Evolutionary conservation across 2,329 filamentous ascomycete genomes (phyloP).

Genomic region (Aspergillus sp.): DNA sequence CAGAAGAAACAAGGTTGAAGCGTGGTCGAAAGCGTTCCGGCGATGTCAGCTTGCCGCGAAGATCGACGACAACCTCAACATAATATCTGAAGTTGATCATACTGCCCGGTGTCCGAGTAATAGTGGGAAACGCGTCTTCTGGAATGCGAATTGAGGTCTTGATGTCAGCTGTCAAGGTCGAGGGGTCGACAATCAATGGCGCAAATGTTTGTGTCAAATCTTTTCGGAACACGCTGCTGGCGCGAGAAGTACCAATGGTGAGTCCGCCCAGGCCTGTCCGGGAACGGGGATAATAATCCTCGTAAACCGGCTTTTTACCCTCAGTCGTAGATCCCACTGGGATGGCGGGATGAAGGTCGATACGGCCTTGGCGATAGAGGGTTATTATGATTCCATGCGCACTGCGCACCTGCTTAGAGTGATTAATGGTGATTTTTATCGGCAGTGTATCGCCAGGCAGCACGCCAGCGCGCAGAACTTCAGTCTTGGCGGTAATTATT

Average conservation of each 20-base stretch:
- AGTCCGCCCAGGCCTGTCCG: conserved; percentile 82
- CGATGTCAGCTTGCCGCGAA: conserved; percentile 81
- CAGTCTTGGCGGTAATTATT: conserved; percentile 82
- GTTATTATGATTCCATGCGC: conserved; percentile 91
- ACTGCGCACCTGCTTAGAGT: conserved; percentile 86
- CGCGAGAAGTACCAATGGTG: conserved; percentile 80
- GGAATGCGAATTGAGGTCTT: conserved; percentile 83
- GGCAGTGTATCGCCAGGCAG: conserved; percentile 81
- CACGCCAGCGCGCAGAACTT: conserved; percentile 78
- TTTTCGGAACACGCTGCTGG: conserved; percentile 91
- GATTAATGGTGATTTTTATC: conserved; percentile 77
- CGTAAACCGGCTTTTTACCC: conserved; percentile 68
- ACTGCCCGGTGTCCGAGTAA: conserved; percentile 80
- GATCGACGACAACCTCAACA: conserved; percentile 86
- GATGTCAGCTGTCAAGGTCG: conserved; percentile 73
- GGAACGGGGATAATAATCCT: conserved; percentile 84
- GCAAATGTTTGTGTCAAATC: conserved; percentile 87
- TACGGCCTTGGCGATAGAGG: conserved; percentile 83
- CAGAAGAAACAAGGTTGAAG: conserved; percentile 51
- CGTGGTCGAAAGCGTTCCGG: conserved; percentile 66
- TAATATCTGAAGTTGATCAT: conserved; percentile 97
- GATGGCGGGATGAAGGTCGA: conserved; percentile 72
- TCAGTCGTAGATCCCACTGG: conserved; percentile 62
- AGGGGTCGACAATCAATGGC: conserved; percentile 83
- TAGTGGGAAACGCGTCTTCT: conserved; percentile 89